A percentile compares a stretch with the other conserved stretches of the same genome.
Evolutionary conservation across 768 basidiomycete genomes (phyloP).

Genomic region (Lactarius indigo): DNA sequence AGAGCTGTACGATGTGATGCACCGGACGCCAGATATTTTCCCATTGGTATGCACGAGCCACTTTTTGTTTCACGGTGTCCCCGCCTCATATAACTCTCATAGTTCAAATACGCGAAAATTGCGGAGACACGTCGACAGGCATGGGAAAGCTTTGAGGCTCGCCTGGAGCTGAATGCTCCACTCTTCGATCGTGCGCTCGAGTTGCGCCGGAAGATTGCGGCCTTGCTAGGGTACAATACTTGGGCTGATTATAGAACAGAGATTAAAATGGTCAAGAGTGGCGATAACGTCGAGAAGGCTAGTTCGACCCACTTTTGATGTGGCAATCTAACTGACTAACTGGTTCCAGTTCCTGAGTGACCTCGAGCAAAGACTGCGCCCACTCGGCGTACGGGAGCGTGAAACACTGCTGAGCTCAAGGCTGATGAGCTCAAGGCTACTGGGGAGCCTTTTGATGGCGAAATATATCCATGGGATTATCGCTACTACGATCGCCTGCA

Average conservation of each 20-base stretch:
- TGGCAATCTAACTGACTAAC: background rate
- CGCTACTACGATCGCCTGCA: conserved; percentile 67
- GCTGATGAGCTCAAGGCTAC: conserved; percentile 62
- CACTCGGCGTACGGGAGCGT: conserved; percentile 66
- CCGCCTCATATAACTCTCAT: background rate
- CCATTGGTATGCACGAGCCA: conserved; percentile 51
- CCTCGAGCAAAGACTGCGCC: conserved; percentile 67
- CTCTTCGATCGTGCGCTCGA: conserved; percentile 63
- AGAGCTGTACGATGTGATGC: conserved; percentile 69
- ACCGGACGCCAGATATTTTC: conserved; percentile 80
- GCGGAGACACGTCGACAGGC: conserved; percentile 66
- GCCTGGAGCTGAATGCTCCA: conserved; percentile 66
- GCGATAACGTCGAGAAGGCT: conserved; percentile 55
- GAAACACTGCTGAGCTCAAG: conserved; percentile 68
- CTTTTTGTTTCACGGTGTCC: background rate
- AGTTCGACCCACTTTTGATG: conserved; percentile 19
- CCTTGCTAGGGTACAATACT: conserved; percentile 65
- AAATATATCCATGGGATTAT: conserved; percentile 86
- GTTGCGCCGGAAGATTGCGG: conserved; percentile 66
- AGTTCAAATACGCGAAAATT: conserved; percentile 80
- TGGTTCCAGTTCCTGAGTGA: conserved; percentile 66
- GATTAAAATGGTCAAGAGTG: conserved; percentile 80
- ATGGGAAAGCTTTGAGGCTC: conserved; percentile 62
- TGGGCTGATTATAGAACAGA: conserved; percentile 87
- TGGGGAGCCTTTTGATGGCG: conserved; percentile 60